Evolutionary conservation across 1,284 basidiomycete species (phyloP).

Genomic region (Apiotrichum gracile): DNA sequence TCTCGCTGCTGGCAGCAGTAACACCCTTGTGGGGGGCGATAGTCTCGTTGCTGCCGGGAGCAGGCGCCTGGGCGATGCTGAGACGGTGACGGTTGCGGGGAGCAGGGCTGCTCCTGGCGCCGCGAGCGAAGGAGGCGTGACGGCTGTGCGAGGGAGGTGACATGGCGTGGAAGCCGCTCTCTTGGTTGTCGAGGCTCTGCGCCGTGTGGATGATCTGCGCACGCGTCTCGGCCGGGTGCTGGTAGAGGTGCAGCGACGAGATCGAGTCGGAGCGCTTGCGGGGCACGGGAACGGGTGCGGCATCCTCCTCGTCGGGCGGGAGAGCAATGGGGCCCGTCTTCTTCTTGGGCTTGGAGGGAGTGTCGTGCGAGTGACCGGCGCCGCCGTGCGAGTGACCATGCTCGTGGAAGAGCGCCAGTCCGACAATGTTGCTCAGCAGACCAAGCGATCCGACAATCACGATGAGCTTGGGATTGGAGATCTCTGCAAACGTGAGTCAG

Average conservation of each 20-base stretch:
- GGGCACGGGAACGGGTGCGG: slow-evolving; percentile 12
- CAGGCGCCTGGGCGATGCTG: slow-evolving; percentile 13
- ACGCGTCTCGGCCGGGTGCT: slow-evolving; percentile 79
- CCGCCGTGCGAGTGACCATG: slow-evolving; percentile 55
- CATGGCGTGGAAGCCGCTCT: slow-evolving; percentile 21
- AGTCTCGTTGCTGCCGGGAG: slow-evolving; percentile 30
- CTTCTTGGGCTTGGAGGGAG: background rate
- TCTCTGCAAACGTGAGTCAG: slow-evolving; percentile 58
- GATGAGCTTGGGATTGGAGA: slow-evolving; percentile 78
- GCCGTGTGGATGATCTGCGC: slow-evolving; percentile 83
- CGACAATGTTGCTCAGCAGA: slow-evolving; percentile 84
- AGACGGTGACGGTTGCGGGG: background rate
- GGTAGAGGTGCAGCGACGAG: slow-evolving; percentile 44
- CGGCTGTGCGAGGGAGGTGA: slow-evolving; percentile 23
- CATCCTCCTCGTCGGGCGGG: slow-evolving; percentile 13
- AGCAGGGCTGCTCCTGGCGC: slow-evolving; percentile 1
- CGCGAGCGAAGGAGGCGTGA: slow-evolving; percentile 8
- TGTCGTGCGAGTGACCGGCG: slow-evolving; percentile 21
- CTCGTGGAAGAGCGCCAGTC: slow-evolving; percentile 90
- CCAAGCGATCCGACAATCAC: slow-evolving; percentile 88
- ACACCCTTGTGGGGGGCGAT: no score
- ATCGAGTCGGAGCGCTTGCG: slow-evolving; percentile 41
- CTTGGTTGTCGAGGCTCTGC: slow-evolving; percentile 37
- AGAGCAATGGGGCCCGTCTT: slow-evolving; percentile 19
- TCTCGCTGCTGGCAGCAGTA: slow-evolving; percentile 14